phyloP scores from a whole-genome alignment of 2,329 filamentous ascomycete genomes.

The Pseudocercospora musae region DNA sequence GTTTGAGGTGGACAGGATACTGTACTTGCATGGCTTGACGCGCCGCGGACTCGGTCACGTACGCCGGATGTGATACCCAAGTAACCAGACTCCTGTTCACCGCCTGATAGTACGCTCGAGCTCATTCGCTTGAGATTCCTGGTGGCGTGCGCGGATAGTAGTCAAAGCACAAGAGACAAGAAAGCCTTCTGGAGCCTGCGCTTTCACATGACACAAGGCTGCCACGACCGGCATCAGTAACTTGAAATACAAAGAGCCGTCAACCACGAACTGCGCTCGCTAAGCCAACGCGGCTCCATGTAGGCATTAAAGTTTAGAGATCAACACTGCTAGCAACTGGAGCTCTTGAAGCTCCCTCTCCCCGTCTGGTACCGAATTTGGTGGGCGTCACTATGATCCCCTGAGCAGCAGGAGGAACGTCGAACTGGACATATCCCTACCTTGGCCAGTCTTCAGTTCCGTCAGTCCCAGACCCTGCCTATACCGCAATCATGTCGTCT shows the following conservation, averaged over 20 bases:
- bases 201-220: neutral
- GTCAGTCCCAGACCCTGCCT: neutral
- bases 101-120: neutral
- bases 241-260: neutral
- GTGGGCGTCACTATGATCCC: neutral
- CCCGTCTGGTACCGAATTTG: neutral
- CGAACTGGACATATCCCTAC: neutral
- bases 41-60: neutral
- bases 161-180: neutral
- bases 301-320: neutral
- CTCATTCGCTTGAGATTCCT: neutral
- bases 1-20: neutral
- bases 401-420: neutral
- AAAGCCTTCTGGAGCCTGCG: neutral
- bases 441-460: neutral
- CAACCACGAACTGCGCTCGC: neutral
- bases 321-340: neutral
- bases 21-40: neutral
- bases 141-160: neutral
- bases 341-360: neutral
- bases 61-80: neutral
- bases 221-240: neutral
- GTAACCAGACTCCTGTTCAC: neutral
- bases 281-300: neutral
- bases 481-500: neutral